These are phyloP conservation scores for Fusarium coicis DNA, from an alignment of 2,329 filamentous ascomycete genomes.

Conservation along the genomic window DNA sequence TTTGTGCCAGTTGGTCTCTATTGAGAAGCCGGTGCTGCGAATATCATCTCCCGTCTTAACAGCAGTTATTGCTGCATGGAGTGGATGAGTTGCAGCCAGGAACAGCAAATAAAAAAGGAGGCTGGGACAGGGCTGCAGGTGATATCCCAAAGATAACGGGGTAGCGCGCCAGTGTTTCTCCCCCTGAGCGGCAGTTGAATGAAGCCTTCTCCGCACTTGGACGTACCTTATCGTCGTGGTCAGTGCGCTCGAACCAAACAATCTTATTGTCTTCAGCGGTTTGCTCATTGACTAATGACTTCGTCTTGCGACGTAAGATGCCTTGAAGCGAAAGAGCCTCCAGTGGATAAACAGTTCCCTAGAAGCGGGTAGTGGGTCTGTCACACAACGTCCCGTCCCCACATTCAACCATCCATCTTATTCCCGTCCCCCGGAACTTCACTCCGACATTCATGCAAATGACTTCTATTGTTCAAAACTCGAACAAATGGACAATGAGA, in stretches of 20 bases:
- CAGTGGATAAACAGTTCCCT: neutral
- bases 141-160: conserved; percentile 16
- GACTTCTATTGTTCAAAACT: neutral
- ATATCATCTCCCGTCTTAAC: conserved; percentile 38
- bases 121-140: conserved; percentile 46
- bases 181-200: conserved; percentile 21
- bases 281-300: neutral
- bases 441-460: neutral
- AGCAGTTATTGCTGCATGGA: conserved; percentile 47
- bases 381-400: neutral
- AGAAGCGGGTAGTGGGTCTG: neutral
- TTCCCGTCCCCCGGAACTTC: conserved; percentile 1
- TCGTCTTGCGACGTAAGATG: neutral
- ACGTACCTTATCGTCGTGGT: neutral
- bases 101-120: conserved; percentile 38
- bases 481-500: conserved; percentile 8
- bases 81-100: conserved; percentile 30
- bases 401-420: neutral
- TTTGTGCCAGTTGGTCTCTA: neutral
- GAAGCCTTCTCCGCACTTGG: neutral
- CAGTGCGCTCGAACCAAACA: neutral
- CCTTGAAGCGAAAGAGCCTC: neutral
- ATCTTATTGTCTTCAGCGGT: neutral
- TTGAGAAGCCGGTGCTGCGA: neutral
- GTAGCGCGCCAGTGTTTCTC: conserved; percentile 1